Conservation (phyloP, 768 basidiomycete species). For the Fistulinella prunicolor region DNA sequence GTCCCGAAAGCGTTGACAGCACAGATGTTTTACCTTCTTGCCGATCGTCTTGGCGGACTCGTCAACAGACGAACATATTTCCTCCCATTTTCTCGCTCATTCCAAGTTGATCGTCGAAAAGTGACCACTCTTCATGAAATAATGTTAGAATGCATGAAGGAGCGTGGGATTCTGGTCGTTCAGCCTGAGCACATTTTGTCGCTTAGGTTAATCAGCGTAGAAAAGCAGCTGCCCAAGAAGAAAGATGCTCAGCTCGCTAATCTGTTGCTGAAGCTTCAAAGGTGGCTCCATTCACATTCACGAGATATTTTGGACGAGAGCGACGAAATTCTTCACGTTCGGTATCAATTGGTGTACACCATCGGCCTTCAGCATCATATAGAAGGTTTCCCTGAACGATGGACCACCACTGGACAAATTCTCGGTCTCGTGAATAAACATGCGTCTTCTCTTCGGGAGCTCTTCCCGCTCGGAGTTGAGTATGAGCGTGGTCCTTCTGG, state of each 20-base stretch:
- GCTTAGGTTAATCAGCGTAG: constrained; percentile 44
- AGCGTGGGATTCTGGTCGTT: constrained; percentile 43
- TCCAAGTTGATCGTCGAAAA: constrained; percentile 15
- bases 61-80: constrained; percentile 44
- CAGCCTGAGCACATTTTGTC: constrained; percentile 58
- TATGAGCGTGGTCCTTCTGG: constrained; percentile 9
- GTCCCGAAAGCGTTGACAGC: constrained; percentile 35
- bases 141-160: constrained; percentile 37
- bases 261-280: constrained; percentile 27
- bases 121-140: constrained; percentile 29
- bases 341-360: constrained; percentile 39
- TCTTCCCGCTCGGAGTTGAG: constrained; percentile 16
- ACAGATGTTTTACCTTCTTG: constrained; percentile 47
- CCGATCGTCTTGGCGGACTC: constrained; percentile 40
- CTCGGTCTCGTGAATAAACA: constrained; percentile 23
- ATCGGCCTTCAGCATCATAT: constrained; percentile 29
- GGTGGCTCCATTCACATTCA: constrained; percentile 22
- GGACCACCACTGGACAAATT: constrained; percentile 33
- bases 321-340: constrained; percentile 34
- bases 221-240: constrained; percentile 25
- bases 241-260: background rate
- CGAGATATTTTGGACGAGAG: constrained; percentile 33
- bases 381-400: constrained; percentile 33
- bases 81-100: constrained; percentile 44
- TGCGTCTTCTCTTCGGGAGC: constrained; percentile 6